phyloP scores from a whole-genome alignment of 257 asterid species.

The Solanum habrochaites region DNA sequence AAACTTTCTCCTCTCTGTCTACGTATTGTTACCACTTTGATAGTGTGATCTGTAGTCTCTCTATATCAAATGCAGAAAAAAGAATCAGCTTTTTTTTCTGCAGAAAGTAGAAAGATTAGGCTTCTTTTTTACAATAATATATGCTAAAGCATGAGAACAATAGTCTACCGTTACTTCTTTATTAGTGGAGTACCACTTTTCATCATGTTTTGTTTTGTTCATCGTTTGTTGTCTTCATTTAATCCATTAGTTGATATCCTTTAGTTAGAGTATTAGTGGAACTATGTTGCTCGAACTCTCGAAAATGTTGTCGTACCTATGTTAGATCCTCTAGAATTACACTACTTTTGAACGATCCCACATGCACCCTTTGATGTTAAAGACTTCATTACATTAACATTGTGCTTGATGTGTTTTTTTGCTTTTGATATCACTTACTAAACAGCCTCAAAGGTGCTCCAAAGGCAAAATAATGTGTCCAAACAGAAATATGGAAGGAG shows the following conservation, averaged over 20 bases:
- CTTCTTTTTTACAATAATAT: not conserved
- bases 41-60: not conserved
- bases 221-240: not conserved
- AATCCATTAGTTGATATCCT: not conserved
- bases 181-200: not conserved
- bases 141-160: not conserved
- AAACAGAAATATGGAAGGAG: slow-evolving; percentile 26
- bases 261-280: not conserved
- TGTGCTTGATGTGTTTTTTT: not conserved
- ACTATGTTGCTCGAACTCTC: not conserved
- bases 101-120: not conserved
- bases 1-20: too few relatives aligned
- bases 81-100: not conserved
- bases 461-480: slow-evolving; percentile 8
- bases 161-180: not conserved
- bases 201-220: not conserved
- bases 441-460: slow-evolving; percentile 11
- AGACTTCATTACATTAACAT: not conserved
- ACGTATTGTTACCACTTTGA: too few relatives aligned
- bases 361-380: not conserved
- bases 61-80: not conserved
- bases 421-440: not conserved
- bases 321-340: not conserved
- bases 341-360: not conserved
- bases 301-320: not conserved